phyloP scores from a whole-genome alignment of 306 rosid genomes.

The Rosa persica region DNA sequence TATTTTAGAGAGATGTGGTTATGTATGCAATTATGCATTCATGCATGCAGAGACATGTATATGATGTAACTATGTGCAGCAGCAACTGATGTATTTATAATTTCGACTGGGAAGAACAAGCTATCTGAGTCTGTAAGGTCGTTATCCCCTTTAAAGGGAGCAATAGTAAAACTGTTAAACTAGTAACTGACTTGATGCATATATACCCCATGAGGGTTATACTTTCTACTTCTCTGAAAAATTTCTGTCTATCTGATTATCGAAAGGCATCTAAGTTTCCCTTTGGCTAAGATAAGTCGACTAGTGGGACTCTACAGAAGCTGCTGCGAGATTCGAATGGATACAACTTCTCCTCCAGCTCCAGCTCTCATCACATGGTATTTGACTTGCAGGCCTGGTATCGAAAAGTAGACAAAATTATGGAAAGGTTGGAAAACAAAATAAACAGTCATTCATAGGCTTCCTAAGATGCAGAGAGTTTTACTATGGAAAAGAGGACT shows the following conservation, averaged over 20 bases:
- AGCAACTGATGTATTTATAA: background rate
- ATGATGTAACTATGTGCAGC: background rate
- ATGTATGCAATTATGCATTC: background rate
- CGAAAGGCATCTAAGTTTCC: background rate
- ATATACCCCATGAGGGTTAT: background rate
- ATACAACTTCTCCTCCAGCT: constrained; percentile 69
- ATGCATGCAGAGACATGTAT: background rate
- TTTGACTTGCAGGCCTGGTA: constrained; percentile 70
- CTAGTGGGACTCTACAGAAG: constrained; percentile 55
- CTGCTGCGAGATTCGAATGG: constrained; percentile 92
- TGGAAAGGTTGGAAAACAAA: background rate
- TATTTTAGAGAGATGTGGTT: background rate
- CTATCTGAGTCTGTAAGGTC: background rate
- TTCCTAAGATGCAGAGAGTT: background rate
- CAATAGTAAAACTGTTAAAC: background rate
- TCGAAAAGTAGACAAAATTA: background rate
- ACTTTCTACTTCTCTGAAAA: background rate
- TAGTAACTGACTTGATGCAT: background rate
- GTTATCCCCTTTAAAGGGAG: background rate
- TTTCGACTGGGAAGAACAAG: background rate
- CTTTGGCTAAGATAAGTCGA: background rate
- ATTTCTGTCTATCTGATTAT: background rate
- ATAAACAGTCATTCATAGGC: background rate
- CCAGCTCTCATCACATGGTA: constrained; percentile 93
- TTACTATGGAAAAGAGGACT: background rate